These are phyloP conservation scores for Fusarium robinianum DNA, from an alignment of 2,329 filamentous ascomycete genomes.

Conservation along the genomic window DNA sequence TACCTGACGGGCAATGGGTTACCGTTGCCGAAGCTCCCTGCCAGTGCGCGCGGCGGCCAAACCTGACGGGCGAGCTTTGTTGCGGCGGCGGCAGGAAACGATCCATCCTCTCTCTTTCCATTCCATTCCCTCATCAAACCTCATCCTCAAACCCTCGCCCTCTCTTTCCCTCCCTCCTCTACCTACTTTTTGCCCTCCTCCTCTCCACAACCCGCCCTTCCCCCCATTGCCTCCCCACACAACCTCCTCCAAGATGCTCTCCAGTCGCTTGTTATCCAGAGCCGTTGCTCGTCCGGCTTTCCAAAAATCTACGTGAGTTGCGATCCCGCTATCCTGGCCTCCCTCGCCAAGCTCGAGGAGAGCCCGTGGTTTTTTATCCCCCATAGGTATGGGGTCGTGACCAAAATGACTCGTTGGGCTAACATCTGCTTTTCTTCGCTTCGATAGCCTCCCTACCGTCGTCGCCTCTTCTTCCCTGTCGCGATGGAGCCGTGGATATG, in stretches of 20 bases:
- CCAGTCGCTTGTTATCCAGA: constrained; percentile 64
- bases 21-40: constrained; percentile 36
- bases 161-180: constrained; percentile 16
- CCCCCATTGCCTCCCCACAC: constrained; percentile 36
- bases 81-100: constrained; percentile 27
- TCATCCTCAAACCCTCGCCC: constrained; percentile 32
- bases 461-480: constrained; percentile 51
- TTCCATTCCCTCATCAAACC: constrained; percentile 26
- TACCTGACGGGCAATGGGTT: constrained; percentile 33
- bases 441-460: constrained; percentile 53
- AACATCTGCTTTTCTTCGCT: constrained; percentile 17
- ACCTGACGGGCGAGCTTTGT: constrained; percentile 33
- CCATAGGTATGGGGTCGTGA: no score
- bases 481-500: constrained; percentile 63
- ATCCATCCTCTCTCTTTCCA: no score
- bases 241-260: constrained; percentile 56
- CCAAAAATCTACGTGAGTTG: constrained; percentile 57
- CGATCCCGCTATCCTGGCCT: constrained; percentile 8
- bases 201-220: constrained; percentile 24
- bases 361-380: no score
- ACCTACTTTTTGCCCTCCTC: constrained; percentile 29
- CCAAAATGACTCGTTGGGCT: constrained; percentile 33
- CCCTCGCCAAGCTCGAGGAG: constrained; percentile 14
- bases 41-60: constrained; percentile 24
- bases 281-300: constrained; percentile 60